Evolutionary conservation across 352 stramenopile genomes (phyloP).

Genomic region (Globisporangium mamillatum): DNA sequence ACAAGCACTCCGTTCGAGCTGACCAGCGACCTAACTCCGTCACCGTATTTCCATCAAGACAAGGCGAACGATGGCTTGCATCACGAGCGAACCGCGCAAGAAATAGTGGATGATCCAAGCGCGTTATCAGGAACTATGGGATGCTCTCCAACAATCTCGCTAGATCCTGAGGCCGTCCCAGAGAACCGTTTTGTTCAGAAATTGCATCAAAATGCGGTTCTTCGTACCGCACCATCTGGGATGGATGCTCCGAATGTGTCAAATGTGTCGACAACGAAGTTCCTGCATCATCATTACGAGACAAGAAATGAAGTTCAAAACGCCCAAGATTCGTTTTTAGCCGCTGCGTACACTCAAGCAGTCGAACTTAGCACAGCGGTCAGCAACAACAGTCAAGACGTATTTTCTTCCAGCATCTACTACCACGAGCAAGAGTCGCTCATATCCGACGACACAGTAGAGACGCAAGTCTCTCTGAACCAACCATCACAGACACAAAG

Average conservation of each 20-base stretch:
- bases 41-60: conserved; percentile 7
- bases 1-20: conserved; percentile 9
- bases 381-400: not conserved
- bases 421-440: not conserved
- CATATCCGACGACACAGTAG: not conserved
- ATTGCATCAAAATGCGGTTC: not conserved
- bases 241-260: not conserved
- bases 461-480: not conserved
- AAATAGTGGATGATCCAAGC: not conserved
- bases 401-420: not conserved
- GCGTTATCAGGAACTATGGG: not conserved
- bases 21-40: conserved; percentile 1
- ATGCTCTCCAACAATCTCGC: not conserved
- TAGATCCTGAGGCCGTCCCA: not conserved
- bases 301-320: not conserved
- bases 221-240: not conserved
- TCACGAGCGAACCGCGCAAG: not conserved
- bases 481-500: not conserved
- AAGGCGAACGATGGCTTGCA: not conserved
- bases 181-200: not conserved
- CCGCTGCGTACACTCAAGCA: not conserved
- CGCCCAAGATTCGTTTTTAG: not conserved
- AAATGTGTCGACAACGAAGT: not conserved
- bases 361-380: not conserved
- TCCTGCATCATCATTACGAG: not conserved